These are phyloP conservation scores for Apostasia shenzhenica DNA, from an alignment of 106 monocot genomes.

Conservation along the genomic window DNA sequence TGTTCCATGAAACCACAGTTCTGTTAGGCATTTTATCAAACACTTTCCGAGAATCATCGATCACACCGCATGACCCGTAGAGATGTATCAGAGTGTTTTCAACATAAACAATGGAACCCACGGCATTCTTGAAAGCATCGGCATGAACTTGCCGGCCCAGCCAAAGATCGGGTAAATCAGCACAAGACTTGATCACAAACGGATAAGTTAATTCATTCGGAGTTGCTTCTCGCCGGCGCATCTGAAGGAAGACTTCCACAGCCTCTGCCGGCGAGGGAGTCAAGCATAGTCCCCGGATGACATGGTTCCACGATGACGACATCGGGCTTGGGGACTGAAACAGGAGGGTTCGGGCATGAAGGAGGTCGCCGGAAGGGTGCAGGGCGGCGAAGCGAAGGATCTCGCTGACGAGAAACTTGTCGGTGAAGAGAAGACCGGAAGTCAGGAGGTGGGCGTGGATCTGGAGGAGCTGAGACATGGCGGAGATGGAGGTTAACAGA, in stretches of 20 bases:
- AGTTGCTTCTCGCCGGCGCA: conserved; percentile 27
- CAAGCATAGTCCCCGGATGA: conserved; percentile 43
- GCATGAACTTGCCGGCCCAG: conserved; percentile 44
- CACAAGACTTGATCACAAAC: conserved; percentile 63
- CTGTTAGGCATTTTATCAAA: conserved; percentile 47
- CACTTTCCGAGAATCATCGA: conserved; percentile 28
- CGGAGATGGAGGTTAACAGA: conserved; percentile 31
- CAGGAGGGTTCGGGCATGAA: conserved; percentile 38
- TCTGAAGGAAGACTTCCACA: conserved; percentile 22
- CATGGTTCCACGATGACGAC: conserved; percentile 48
- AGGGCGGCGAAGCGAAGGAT: conserved; percentile 36
- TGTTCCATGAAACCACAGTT: conserved; percentile 67
- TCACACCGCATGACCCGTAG: conserved; percentile 23
- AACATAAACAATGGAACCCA: conserved; percentile 41
- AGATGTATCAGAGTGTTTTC: conserved; percentile 44
- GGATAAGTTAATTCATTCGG: conserved; percentile 68
- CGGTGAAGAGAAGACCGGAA: conserved; percentile 37
- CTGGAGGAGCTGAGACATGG: conserved; percentile 33
- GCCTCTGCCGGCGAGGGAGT: conserved; percentile 2
- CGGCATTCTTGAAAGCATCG: conserved; percentile 36
- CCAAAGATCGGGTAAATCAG: conserved; percentile 13
- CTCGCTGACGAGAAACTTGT: conserved; percentile 18
- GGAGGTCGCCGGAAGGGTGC: conserved; percentile 20
- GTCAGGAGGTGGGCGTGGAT: conserved; percentile 50
- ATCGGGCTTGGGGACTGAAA: conserved; percentile 18